These are phyloP conservation scores for Diaporthe velutina DNA, from an alignment of 2,329 filamentous ascomycete genomes.

Conservation along the genomic window DNA sequence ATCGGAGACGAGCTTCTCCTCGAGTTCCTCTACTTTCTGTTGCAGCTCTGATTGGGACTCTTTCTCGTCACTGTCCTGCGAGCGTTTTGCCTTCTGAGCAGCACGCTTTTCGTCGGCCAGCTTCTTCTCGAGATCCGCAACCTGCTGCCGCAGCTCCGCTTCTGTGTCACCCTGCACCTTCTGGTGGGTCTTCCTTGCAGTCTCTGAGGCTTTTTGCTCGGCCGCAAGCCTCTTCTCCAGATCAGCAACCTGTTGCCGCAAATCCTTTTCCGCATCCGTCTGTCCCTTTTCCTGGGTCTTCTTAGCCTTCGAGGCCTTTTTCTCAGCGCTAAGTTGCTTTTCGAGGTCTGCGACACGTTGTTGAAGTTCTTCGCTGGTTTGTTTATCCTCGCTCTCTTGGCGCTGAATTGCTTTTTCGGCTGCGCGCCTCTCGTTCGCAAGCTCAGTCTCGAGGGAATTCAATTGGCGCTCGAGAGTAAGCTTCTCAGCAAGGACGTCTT, in stretches of 20 bases:
- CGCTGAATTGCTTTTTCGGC: slow-evolving; percentile 48
- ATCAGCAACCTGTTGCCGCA: slow-evolving; percentile 33
- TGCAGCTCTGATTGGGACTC: slow-evolving; percentile 46
- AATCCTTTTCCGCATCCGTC: slow-evolving; percentile 39
- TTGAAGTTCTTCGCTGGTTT: slow-evolving; percentile 58
- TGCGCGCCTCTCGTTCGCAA: slow-evolving; percentile 78
- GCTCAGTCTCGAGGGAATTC: slow-evolving; percentile 80
- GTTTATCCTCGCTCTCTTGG: slow-evolving; percentile 47
- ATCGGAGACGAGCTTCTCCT: slow-evolving; percentile 57
- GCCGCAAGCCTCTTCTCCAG: slow-evolving; percentile 69
- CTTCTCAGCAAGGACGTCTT: slow-evolving; percentile 82
- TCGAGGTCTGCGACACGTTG: slow-evolving; percentile 51
- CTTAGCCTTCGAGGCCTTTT: slow-evolving; percentile 49
- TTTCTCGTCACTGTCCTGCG: slow-evolving; percentile 50
- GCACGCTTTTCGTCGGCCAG: slow-evolving; percentile 37
- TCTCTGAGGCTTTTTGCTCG: slow-evolving; percentile 62
- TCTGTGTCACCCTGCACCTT: slow-evolving; percentile 53
- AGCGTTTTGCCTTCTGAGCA: slow-evolving; percentile 51
- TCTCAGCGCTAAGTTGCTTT: slow-evolving; percentile 40
- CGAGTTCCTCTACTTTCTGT: slow-evolving; percentile 48
- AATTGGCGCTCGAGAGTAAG: slow-evolving; percentile 83
- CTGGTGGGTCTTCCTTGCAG: slow-evolving; percentile 44
- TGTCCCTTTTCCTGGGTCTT: slow-evolving; percentile 45
- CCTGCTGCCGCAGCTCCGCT: slow-evolving; percentile 55
- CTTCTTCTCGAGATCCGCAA: slow-evolving; percentile 52